These are phyloP conservation scores for Tetragonia tetragonoides DNA, from an alignment of 148 eudicot species.

Conservation along the genomic window DNA sequence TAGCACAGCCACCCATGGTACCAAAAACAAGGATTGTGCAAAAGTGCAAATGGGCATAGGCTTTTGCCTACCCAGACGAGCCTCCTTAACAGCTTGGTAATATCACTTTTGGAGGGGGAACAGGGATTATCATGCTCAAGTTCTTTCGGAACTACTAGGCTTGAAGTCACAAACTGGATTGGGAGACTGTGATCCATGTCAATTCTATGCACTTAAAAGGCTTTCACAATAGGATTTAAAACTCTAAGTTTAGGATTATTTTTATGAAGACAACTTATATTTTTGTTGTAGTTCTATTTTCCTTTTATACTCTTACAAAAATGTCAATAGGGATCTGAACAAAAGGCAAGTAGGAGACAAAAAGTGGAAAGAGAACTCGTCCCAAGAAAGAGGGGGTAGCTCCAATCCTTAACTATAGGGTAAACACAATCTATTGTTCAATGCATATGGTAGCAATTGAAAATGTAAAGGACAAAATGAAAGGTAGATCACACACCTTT, in stretches of 20 bases:
- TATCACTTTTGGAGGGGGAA: background rate
- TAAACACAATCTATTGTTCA: background rate
- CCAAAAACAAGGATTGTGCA: too few relatives aligned
- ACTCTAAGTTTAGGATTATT: background rate
- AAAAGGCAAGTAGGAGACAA: background rate
- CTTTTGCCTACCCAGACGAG: too few relatives aligned
- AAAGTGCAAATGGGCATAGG: too few relatives aligned
- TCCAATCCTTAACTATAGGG: background rate
- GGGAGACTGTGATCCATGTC: background rate
- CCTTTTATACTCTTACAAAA: too few relatives aligned
- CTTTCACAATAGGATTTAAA: background rate
- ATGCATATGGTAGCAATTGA: background rate
- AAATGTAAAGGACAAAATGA: background rate
- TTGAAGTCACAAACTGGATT: background rate
- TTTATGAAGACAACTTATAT: background rate
- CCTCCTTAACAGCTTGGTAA: background rate
- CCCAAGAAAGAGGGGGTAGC: background rate
- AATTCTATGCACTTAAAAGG: too few relatives aligned
- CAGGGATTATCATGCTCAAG: background rate
- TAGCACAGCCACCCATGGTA: background rate
- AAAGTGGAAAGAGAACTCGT: background rate
- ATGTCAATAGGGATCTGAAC: too few relatives aligned
- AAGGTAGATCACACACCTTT: constrained; percentile 44
- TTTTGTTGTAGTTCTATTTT: too few relatives aligned
- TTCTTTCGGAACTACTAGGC: background rate